These are phyloP conservation scores for Amanita phalloides DNA, from an alignment of 768 basidiomycete species.

Conservation along the genomic window DNA sequence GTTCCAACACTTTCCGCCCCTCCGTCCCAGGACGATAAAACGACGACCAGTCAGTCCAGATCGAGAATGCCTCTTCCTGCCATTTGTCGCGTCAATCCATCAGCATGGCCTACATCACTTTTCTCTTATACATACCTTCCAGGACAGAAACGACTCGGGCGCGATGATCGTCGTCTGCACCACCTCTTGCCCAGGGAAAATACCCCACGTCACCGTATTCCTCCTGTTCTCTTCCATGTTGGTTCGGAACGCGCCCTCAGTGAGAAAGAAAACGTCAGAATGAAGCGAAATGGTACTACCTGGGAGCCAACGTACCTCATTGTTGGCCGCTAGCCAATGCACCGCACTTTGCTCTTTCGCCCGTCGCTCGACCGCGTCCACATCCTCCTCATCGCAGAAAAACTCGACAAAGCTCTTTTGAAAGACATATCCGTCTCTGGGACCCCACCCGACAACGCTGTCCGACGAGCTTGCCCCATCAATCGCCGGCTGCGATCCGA, in stretches of 20 bases:
- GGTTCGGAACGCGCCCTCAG: slow-evolving; percentile 65
- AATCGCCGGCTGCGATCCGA: slow-evolving; percentile 92
- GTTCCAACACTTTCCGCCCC: slow-evolving; percentile 64
- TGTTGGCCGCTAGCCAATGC: slow-evolving; percentile 80
- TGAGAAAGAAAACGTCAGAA: not conserved
- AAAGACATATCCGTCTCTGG: slow-evolving; percentile 85
- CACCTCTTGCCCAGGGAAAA: slow-evolving; percentile 95
- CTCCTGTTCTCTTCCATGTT: slow-evolving; percentile 73
- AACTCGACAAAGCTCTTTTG: slow-evolving; percentile 99
- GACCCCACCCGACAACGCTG: slow-evolving; percentile 86
- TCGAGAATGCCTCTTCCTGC: slow-evolving; percentile 93
- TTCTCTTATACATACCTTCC: slow-evolving; percentile 58
- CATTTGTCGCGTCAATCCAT: not conserved
- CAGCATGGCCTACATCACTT: not conserved
- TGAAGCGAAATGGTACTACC: not conserved
- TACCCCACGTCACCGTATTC: slow-evolving; percentile 98
- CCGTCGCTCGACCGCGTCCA: slow-evolving; percentile 36
- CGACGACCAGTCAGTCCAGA: slow-evolving; percentile 92
- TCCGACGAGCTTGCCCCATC: slow-evolving; percentile 72
- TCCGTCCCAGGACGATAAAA: slow-evolving; percentile 71
- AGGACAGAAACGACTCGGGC: slow-evolving; percentile 85
- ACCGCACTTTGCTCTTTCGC: slow-evolving; percentile 50
- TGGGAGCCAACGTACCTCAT: slow-evolving; percentile 37
- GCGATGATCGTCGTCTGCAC: slow-evolving; percentile 96
- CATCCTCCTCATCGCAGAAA: slow-evolving; percentile 58